Percentiles rank a stretch among this genome's conserved stretches.
Evolutionary conservation across 495 filamentous ascomycete genomes (phyloP).

Genomic region (Neurospora sp.): DNA sequence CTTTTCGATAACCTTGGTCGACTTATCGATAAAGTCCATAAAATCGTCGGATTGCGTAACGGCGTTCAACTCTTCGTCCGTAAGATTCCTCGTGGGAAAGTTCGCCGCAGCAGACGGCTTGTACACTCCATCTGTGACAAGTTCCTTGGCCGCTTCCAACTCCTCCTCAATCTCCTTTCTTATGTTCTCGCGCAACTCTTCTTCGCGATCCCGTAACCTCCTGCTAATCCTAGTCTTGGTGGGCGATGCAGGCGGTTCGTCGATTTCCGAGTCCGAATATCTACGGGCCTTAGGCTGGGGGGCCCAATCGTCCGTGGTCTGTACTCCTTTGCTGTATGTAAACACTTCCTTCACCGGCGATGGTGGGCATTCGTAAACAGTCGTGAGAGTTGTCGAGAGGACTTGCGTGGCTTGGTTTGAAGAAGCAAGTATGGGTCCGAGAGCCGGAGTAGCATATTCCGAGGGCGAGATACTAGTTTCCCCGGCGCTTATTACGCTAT

Average conservation of each 20-base stretch:
- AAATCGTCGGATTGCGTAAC: constrained; percentile 91
- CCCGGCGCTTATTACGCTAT: constrained; percentile 68
- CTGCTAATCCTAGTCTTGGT: constrained; percentile 58
- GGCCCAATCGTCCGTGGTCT: constrained; percentile 60
- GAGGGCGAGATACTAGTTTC: constrained; percentile 60
- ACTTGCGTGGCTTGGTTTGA: constrained; percentile 23
- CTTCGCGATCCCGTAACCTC: constrained; percentile 68
- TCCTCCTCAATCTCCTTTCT: constrained; percentile 90
- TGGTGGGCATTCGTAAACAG: constrained; percentile 66
- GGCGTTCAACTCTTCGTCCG: constrained; percentile 77
- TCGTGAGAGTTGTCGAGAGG: constrained; percentile 55
- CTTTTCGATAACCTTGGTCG: constrained; percentile 93
- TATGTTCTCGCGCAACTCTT: constrained; percentile 77
- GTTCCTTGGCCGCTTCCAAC: constrained; percentile 55
- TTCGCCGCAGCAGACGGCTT: constrained; percentile 37
- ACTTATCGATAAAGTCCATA: constrained; percentile 87
- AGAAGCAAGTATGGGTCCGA: constrained; percentile 22
- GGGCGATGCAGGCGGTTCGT: constrained; percentile 40
- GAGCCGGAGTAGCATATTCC: constrained; percentile 37
- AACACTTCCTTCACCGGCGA: constrained; percentile 68
- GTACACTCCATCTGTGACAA: constrained; percentile 40
- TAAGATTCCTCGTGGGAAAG: constrained; percentile 74
- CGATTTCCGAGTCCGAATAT: constrained; percentile 50
- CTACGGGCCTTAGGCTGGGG: constrained; percentile 40
- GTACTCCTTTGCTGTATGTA: constrained; percentile 92